Conservation (phyloP, 2,329 filamentous ascomycete species). For the Fusarium torulosum region DNA sequence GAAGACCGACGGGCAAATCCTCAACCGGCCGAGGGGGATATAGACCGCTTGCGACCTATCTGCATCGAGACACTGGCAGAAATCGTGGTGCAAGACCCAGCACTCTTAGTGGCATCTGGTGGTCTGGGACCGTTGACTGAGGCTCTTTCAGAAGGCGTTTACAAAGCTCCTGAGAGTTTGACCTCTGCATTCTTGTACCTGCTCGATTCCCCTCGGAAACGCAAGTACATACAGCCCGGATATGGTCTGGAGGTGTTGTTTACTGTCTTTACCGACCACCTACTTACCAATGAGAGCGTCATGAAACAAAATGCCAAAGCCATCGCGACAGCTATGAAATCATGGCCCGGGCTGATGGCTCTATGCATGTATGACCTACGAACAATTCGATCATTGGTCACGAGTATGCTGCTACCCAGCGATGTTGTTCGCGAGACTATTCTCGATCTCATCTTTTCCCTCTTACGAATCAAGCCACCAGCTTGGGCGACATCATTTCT, state of each 20-base stretch:
- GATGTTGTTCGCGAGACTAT: constrained; percentile 77
- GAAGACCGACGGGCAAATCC: constrained; percentile 91
- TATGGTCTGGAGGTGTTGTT: constrained; percentile 92
- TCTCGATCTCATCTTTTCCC: constrained; percentile 84
- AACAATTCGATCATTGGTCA: constrained; percentile 81
- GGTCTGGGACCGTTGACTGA: constrained; percentile 91
- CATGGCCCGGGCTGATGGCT: constrained; percentile 92
- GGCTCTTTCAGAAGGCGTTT: constrained; percentile 88
- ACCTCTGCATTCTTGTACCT: constrained; percentile 90
- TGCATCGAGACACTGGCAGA: constrained; percentile 94
- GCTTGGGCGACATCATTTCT: constrained; percentile 96
- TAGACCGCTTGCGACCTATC: constrained; percentile 89
- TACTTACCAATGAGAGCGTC: constrained; percentile 68
- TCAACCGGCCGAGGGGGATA: constrained; percentile 72
- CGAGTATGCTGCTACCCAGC: constrained; percentile 71
- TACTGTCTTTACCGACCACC: constrained; percentile 90
- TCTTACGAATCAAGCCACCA: constrained; percentile 89
- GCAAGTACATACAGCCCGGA: constrained; percentile 86
- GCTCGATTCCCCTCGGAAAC: constrained; percentile 83
- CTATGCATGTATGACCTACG: constrained; percentile 90
- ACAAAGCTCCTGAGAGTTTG: constrained; percentile 91
- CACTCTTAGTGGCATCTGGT: constrained; percentile 82
- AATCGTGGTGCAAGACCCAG: constrained; percentile 87
- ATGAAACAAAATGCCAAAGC: constrained; percentile 91
- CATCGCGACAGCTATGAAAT: constrained; percentile 90